Evolutionary conservation across 2,329 filamentous ascomycete species (phyloP).

Genomic region (Paecilomyces variotii): DNA sequence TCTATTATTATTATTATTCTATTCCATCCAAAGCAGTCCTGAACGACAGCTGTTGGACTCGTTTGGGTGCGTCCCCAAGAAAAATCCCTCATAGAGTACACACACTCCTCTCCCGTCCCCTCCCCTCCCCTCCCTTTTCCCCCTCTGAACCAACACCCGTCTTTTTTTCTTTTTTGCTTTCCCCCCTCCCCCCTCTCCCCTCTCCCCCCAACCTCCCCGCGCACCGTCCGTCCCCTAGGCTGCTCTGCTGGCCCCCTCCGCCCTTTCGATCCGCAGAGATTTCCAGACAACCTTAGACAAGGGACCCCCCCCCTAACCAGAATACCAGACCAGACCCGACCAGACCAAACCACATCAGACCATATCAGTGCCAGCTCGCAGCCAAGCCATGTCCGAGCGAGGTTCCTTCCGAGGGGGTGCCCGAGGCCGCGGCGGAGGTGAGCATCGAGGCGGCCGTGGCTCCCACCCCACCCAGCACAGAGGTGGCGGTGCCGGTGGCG

Average conservation of each 20-base stretch:
- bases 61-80: background rate
- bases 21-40: background rate
- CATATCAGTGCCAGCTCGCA: background rate
- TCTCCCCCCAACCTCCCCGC: background rate
- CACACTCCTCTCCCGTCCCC: background rate
- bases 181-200: background rate
- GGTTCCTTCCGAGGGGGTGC: constrained; percentile 50
- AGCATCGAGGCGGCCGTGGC: constrained; percentile 39
- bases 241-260: background rate
- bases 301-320: background rate
- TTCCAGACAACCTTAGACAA: background rate
- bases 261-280: background rate
- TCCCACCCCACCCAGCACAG: constrained; percentile 35
- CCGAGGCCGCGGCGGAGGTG: constrained; percentile 30
- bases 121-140: too few relatives aligned
- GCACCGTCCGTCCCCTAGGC: background rate
- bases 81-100: background rate
- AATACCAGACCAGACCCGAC: background rate
- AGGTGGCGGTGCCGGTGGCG: constrained; percentile 42
- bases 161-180: background rate
- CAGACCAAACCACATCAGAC: background rate
- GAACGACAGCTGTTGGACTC: background rate
- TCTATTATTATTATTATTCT: too few relatives aligned
- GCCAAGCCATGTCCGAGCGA: constrained; percentile 33
- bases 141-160: too few relatives aligned